Conservation (phyloP, 129 eudicot species). For the Ambrosia trifida region DNA sequence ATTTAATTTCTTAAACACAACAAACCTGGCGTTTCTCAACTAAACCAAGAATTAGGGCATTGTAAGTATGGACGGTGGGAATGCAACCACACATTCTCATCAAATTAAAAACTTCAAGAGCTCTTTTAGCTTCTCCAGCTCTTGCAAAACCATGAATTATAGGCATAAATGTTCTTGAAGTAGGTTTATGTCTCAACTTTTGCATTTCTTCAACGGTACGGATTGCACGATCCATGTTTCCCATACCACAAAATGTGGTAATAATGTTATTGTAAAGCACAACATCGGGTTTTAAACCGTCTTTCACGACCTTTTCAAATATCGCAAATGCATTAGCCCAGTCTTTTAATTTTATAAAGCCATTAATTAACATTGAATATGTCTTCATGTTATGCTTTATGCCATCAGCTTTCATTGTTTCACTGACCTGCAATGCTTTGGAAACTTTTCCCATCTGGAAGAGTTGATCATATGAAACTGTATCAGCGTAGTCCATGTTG, state of each 20-base stretch:
- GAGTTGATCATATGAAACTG: conserved; percentile 9
- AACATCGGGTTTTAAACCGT: conserved; percentile 86
- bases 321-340: conserved; percentile 95
- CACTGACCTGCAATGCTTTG: conserved; percentile 83
- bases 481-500: conserved; percentile 1
- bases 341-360: conserved; percentile 75
- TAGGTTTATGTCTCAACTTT: conserved; percentile 70
- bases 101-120: conserved; percentile 71
- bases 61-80: conserved; percentile 82
- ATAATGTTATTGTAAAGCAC: conserved; percentile 89
- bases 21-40: conserved; percentile 85
- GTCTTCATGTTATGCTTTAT: conserved; percentile 91
- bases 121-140: conserved; percentile 74
- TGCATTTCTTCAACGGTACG: conserved; percentile 78
- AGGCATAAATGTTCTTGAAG: conserved; percentile 87
- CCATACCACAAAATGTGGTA: conserved; percentile 92
- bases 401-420: conserved; percentile 63
- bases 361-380: conserved; percentile 91
- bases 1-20: background rate
- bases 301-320: conserved; percentile 79
- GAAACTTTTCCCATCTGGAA: conserved; percentile 70
- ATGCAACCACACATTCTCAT: conserved; percentile 94
- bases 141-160: conserved; percentile 85
- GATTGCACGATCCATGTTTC: conserved; percentile 87
- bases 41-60: conserved; percentile 84